phyloP scores from a whole-genome alignment of 305 asterid species.

The Solanum hybrid region DNA sequence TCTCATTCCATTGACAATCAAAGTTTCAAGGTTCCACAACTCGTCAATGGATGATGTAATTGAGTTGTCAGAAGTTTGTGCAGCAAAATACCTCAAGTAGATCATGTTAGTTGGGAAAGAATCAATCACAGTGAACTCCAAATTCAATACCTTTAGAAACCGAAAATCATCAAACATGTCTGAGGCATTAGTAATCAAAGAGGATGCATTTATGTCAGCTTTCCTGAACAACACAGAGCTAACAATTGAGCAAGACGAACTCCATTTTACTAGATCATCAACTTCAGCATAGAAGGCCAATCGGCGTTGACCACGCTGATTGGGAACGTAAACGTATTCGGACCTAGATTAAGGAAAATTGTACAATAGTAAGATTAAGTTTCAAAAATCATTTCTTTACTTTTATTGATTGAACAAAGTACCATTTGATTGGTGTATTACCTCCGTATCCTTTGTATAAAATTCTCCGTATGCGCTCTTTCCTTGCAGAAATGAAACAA shows the following conservation, averaged over 20 bases:
- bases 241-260: neutral
- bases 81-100: neutral
- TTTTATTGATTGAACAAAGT: neutral
- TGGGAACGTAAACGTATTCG: neutral
- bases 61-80: neutral
- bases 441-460: neutral
- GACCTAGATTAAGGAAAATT: neutral
- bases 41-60: neutral
- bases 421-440: neutral
- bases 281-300: neutral
- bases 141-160: neutral
- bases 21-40: neutral
- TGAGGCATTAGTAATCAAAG: rapidly evolving
- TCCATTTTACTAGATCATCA: neutral
- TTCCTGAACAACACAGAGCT: neutral
- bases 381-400: neutral
- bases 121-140: neutral
- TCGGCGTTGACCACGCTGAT: neutral
- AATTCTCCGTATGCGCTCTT: neutral
- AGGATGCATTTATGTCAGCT: neutral
- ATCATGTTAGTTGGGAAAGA: neutral
- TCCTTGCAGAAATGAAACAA: neutral
- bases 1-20: neutral
- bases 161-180: neutral
- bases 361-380: neutral